Base-by-base conservation (phyloP, 352 stramenopile genomes). In the Globisporangium heterothallicum region DNA sequence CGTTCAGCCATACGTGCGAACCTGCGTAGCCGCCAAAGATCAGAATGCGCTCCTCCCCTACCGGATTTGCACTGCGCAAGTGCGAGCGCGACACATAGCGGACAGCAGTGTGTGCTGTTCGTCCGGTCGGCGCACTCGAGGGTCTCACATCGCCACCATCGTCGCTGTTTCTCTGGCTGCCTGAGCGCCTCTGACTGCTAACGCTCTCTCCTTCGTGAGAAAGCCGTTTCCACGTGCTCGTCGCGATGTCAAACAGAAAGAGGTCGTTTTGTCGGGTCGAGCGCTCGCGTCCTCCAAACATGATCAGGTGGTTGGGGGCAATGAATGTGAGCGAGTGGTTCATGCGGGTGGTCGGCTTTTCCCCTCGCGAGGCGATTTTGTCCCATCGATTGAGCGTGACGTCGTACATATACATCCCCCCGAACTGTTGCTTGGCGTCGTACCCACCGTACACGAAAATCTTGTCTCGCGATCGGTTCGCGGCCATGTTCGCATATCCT, bases 21-120 rank as follows among this genome's bases (percentile, higher is more conserved):
- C 79, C 79, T 38, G 71, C 72, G 34, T 90, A 90, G 21, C 79
- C 79, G 1, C 79, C 79, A 41, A 90, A 90, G 4, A 90, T 43
- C 27, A 90, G 32, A 12, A 88, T 21, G 13, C 65, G 68, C 49
- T 82, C 59, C 26, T 61, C 55, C 6, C 42, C n/a, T 43, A 38
- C 32, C 30, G 12, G 3, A 43, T 30, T n/a, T 6, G 19, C 16
- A 24, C 13, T 6, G 10, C 16, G n/a, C 40, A 13, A 36, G 9
- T 36, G 12, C 9, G 2, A 8, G 12, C 30, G 30, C 30, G 30
- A 13, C 30, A 8, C 9, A 8, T 71, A 84, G 4, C 70, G 42
- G 35, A 89, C 58, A 0, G 68, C 61, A 2, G 70, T 56, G 42
- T 89, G 78, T 4, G 72, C 74, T 29, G 71, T 82, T 14, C 75